These are phyloP conservation scores for Candida sp. DNA, from an alignment of 1,139 yeast genomes.

Conservation along the genomic window DNA sequence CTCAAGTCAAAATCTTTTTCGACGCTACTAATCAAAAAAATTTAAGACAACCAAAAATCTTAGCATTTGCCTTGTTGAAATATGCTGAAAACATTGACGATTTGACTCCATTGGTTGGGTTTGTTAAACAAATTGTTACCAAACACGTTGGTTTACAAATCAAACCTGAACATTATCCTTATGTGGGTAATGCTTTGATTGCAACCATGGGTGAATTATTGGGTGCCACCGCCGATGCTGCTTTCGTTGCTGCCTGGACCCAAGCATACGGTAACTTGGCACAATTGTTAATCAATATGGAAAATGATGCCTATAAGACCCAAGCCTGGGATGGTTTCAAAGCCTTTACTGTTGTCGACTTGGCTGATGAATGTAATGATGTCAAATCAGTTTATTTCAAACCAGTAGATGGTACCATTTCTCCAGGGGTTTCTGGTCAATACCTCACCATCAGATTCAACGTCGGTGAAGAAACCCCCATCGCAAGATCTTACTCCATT, in stretches of 20 bases:
- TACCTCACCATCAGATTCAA: constrained; percentile 52
- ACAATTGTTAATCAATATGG: constrained; percentile 55
- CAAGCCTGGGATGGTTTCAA: constrained; percentile 57
- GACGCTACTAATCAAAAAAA: constrained; percentile 56
- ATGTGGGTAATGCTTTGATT: constrained; percentile 57
- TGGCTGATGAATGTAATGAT: constrained; percentile 41
- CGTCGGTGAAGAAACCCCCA: constrained; percentile 25
- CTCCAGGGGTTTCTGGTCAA: constrained; percentile 52
- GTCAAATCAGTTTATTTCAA: constrained; percentile 52
- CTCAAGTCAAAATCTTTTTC: constrained; percentile 55
- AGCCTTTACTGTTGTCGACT: constrained; percentile 42
- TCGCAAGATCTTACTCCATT: constrained; percentile 54
- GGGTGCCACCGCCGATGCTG: constrained; percentile 51
- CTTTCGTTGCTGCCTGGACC: constrained; percentile 62
- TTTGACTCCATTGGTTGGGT: constrained; percentile 47
- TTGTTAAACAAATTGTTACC: constrained; percentile 58
- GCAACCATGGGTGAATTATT: constrained; percentile 52
- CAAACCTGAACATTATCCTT: constrained; percentile 60
- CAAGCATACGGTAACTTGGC: constrained; percentile 67
- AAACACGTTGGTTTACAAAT: constrained; percentile 68
- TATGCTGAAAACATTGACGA: constrained; percentile 67
- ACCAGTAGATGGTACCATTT: constrained; percentile 43
- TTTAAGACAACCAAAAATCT: constrained; percentile 59
- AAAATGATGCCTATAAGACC: constrained; percentile 41
- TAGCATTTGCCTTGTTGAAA: constrained; percentile 59